Evolutionary conservation across 23 red algal species (phyloP), one percentile per base, ranked within the genome.

Genomic region (Pyropia haitanensis): DNA sequence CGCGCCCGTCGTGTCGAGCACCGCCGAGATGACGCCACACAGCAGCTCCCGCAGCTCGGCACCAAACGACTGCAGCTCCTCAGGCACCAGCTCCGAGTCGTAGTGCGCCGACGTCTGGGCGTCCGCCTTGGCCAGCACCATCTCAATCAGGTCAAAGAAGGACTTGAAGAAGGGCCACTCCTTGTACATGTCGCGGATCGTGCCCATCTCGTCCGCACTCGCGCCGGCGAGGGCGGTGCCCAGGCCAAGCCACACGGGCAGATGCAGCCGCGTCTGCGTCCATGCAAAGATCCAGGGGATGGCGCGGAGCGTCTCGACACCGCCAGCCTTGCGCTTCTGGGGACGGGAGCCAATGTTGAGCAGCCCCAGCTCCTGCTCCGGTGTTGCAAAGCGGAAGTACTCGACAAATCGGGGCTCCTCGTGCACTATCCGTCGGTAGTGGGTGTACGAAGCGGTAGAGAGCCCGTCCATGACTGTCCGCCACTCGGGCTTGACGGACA

Each of bases 201-300:
- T 60, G 9, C 8, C 49, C 3, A 71, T 70, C 27, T 78, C 83
- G 10, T 22, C 48, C 58, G 73, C 71, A 51, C 72, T 70, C n/a
- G 75, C 75, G 27, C 63, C 81, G 24, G 70, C 56, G 13, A 98
- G 62, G 1, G 94, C 94, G 19, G 73, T 65, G 17, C 94, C 94
- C 34, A 91, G 68, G 18, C 94, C 94, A 20, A 98, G 57, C 94
- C 94, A 98, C 1, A 98, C 94, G 2, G 94, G 94, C 23, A 98
- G 65, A 46, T 98, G 94, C 14, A 91, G 74, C 20, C 94, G 72
- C 27, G 85, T 98, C 68, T 98, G 94, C 30, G 81, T 98, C 94
- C 94, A 98, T 0, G 84, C 85, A 81, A 98, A 98, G n/a, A 98
- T 73, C 94, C 94, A 98, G 4, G 94, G 94, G 57, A 98, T 98